Base-by-base conservation (phyloP, 2,329 filamentous ascomycete genomes). In the Curvularia sp. region DNA sequence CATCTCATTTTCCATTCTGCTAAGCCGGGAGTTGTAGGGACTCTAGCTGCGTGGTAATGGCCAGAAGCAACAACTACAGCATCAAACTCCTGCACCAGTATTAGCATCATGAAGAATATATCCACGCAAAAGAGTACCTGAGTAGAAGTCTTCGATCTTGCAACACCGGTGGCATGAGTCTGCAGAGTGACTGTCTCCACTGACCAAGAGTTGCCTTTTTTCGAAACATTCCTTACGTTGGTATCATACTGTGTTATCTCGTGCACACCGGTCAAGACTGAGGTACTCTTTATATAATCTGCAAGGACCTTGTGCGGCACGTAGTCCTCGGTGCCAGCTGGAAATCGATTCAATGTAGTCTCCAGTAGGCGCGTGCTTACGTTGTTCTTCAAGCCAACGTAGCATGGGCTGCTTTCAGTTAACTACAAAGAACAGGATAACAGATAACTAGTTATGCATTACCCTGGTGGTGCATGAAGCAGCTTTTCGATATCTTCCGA, bases 241-340 rank as follows among this genome's bases (percentile, higher is more conserved):
- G 88, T 89, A 44, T 87, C 78, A 64, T 85, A 89, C 0, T 76
- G 67, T 0, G 85, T 86, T 8, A 80, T 67, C 0, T 78, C 71
- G 2, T 85, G 72, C 0, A 89, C 82, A 0, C 82, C 83, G 1
- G 82, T 80, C 1, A 79, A 74, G 0, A 63, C 62, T 0, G 87
- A 83, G 0, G 87, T 83, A n/a, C 83, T 80, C 58, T 88, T 84
- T 4, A 91, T 83, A 65, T 91, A 91, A 1, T 82, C 76, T 33
- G 83, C 82, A 8, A 90, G 75, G 0, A 83, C 79, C 15, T 75
- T 67, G 58, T 90, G 88, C 2, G 77, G 82, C 4, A 88, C 84
- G 58, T 85, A 85, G 15, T 86, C 84, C 2, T 82, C 82, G 0
- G 86, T 89, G 0, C 83, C 85, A 5, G 81, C 73, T 0, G 87